phyloP scores from a whole-genome alignment of 306 rosid genomes.

The Myrica gale region DNA sequence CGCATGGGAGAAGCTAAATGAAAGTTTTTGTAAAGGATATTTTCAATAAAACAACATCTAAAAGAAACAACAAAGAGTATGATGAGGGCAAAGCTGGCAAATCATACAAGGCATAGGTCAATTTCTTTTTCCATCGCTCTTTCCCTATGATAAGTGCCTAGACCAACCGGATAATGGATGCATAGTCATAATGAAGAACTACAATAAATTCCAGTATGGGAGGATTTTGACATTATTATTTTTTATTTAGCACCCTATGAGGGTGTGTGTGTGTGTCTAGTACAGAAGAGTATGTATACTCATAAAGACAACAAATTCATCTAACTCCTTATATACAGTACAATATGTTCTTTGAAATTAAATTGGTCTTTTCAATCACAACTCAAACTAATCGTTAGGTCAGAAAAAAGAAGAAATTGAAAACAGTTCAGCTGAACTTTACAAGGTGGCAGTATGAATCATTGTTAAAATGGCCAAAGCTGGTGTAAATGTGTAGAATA shows the following conservation, averaged over 20 bases:
- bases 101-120: slow-evolving; percentile 3
- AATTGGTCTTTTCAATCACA: not conserved
- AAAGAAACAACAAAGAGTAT: not conserved
- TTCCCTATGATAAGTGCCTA: slow-evolving; percentile 4
- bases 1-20: slow-evolving; percentile 84
- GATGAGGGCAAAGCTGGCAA: not conserved
- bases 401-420: not conserved
- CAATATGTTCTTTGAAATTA: too few species aligned
- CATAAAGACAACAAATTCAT: too few species aligned
- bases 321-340: too few species aligned
- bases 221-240: too few species aligned
- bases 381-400: not conserved
- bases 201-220: too few species aligned
- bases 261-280: too few species aligned
- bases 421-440: not conserved
- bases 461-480: not conserved
- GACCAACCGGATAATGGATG: slow-evolving; percentile 4
- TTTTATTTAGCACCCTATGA: too few species aligned
- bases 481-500: not conserved
- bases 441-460: not conserved
- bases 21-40: slow-evolving; percentile 45
- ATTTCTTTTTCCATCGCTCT: not conserved
- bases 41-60: not conserved
- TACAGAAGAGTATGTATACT: too few species aligned
- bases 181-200: too few species aligned